A percentile compares a stretch with the other conserved stretches of the same genome.
Evolutionary conservation across 306 rosid species (phyloP).

Genomic region (Cucurbita moschata): DNA sequence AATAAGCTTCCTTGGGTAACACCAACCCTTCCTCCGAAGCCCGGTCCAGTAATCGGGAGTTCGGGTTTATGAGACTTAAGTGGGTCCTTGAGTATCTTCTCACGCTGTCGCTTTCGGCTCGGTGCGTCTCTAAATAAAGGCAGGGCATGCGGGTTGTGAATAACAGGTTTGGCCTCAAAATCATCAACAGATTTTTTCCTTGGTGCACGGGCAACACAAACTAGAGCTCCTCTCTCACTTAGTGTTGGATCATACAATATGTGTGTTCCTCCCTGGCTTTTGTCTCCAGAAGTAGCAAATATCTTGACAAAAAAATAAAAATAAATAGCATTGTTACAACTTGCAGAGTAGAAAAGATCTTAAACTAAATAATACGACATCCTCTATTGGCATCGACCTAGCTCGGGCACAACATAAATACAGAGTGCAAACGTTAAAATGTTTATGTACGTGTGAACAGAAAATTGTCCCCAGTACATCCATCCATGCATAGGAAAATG

Average conservation of each 20-base stretch:
- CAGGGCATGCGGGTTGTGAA: slow-evolving; percentile 88
- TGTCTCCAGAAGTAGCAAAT: slow-evolving; percentile 77
- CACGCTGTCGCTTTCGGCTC: slow-evolving; percentile 83
- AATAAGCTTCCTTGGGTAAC: slow-evolving; percentile 79
- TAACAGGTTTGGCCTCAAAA: slow-evolving; percentile 73
- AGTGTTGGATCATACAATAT: slow-evolving; percentile 67
- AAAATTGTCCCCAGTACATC: neutral
- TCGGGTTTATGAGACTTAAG: slow-evolving; percentile 92
- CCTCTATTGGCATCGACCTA: neutral
- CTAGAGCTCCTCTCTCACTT: slow-evolving; percentile 94
- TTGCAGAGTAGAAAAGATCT: neutral
- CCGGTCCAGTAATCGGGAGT: slow-evolving; percentile 86
- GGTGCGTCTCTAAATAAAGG: slow-evolving; percentile 90
- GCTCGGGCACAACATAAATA: neutral
- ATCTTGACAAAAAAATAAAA: slow-evolving; percentile 28
- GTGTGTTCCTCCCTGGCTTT: slow-evolving; percentile 90
- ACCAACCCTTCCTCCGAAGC: slow-evolving; percentile 95
- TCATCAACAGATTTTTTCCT: slow-evolving; percentile 83
- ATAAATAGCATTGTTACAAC: neutral
- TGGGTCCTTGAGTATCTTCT: slow-evolving; percentile 80
- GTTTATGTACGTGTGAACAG: neutral
- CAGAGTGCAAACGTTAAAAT: neutral
- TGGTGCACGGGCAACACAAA: slow-evolving; percentile 92
- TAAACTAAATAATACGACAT: neutral
- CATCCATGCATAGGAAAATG: neutral